Evolutionary conservation across 768 basidiomycete species (phyloP), one percentile per base, ranked within the genome.

Genomic region (Russula emetica): DNA sequence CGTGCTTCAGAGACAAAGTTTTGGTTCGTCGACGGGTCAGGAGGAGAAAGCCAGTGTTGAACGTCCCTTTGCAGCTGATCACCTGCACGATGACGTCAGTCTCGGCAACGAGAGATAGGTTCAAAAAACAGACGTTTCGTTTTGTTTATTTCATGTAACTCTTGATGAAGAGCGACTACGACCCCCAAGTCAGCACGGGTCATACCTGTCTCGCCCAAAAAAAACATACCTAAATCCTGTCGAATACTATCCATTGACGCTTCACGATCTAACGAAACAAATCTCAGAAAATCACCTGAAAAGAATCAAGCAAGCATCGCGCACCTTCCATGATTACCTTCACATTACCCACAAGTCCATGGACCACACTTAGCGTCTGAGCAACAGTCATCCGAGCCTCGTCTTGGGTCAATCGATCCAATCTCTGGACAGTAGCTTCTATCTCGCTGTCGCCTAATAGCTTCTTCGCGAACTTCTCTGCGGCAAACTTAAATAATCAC

Each of bases 41-140:
- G 45, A 1, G 45, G 45, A 24, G 45, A 47, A 0, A 47, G 45
- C 45, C 45, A 47, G 5, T 47, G 45, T 10, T 47, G 49, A 6
- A 50, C 30, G 18, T 52, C 20, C 20, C 10, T 9, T 52, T 30
- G 51, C 1, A 52, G 20, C 28, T 32, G 51, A 10, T 52, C 51
- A 11, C 51, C 51, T 52, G 14, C 6, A 20, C 5, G 2, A 5
- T 32, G 20, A 1, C 28, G 8, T 52, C 28, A 6, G 51, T 20
- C 51, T 20, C 8, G 49, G 51, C 3, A 20, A 28, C 14, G 4
- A 52, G 36, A 52, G 20, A 5, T n/a, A n/a, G n/a, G n/a, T n/a
- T n/a, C n/a, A n/a, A 20, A 8, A 10, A 32, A 54, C 61, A 11
- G 20, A 62, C 61, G 61, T 30, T 56, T 49, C 26, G 50, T 56